These are phyloP conservation scores for Phytophthora macrochlamydospora DNA, from an alignment of 352 stramenopile genomes.

Conservation along the genomic window DNA sequence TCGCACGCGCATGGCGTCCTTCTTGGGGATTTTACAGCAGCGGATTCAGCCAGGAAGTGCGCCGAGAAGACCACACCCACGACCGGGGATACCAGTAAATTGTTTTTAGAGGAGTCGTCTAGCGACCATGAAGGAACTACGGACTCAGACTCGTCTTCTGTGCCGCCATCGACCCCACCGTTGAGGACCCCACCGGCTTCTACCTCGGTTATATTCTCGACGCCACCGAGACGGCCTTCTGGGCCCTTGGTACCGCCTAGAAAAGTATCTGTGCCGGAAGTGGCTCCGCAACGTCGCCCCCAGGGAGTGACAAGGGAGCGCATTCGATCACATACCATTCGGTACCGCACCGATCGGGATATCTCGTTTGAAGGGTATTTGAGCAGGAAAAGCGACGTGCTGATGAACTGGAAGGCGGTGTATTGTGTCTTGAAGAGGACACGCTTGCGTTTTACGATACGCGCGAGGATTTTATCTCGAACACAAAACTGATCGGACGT, in stretches of 20 bases:
- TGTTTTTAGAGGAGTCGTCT: conserved; percentile 54
- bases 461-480: conserved; percentile 83
- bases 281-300: conserved; percentile 3
- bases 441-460: conserved; percentile 83
- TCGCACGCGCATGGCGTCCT: conserved; percentile 48
- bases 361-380: conserved; percentile 87
- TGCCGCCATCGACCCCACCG: conserved; percentile 17
- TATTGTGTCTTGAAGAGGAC: conserved; percentile 83
- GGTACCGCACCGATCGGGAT: conserved; percentile 65
- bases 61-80: conserved; percentile 47
- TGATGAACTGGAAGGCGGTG: conserved; percentile 69
- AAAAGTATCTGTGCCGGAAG: conserved; percentile 1
- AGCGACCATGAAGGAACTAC: conserved; percentile 37
- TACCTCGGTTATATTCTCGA: conserved; percentile 15
- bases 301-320: conserved; percentile 27
- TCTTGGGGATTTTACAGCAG: conserved; percentile 63
- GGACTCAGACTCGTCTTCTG: conserved; percentile 33
- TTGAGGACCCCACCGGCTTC: conserved; percentile 17
- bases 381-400: conserved; percentile 83
- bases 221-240: conserved; percentile 17
- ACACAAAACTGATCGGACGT: conserved; percentile 75
- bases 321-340: conserved; percentile 63
- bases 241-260: conserved; percentile 12
- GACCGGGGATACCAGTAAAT: conserved; percentile 46
- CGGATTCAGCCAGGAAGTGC: conserved; percentile 58